phyloP scores from a whole-genome alignment of 2,329 filamentous ascomycete genomes.

The Neofusicoccum kwambonambiense region DNA sequence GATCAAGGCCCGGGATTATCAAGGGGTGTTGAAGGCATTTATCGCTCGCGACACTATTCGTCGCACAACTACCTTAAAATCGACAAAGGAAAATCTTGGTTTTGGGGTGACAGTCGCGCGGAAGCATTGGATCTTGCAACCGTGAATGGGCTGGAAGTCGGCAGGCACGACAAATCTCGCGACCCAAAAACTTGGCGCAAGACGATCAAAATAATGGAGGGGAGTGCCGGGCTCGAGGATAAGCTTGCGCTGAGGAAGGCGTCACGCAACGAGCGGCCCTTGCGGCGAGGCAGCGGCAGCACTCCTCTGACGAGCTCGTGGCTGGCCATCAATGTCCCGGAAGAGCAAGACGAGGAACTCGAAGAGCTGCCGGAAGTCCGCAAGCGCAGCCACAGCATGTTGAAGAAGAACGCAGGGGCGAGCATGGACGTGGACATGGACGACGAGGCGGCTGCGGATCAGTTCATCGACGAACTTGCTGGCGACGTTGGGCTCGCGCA shows the following conservation, averaged over 20 bases:
- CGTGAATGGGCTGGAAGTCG: slow-evolving; percentile 54
- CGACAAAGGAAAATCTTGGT: slow-evolving; percentile 48
- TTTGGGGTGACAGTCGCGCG: slow-evolving; percentile 56
- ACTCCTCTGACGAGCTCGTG: not conserved
- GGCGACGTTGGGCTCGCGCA: not conserved
- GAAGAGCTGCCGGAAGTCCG: not conserved
- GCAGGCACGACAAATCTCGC: slow-evolving; percentile 45
- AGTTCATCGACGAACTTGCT: slow-evolving; percentile 14
- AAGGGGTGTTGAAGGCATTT: slow-evolving; percentile 46
- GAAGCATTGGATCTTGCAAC: slow-evolving; percentile 57
- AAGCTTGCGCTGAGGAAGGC: slow-evolving; percentile 5
- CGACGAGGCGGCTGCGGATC: slow-evolving; percentile 7
- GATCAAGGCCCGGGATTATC: not conserved
- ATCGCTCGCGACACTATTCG: slow-evolving; percentile 50
- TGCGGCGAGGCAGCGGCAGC: not conserved
- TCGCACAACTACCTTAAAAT: slow-evolving; percentile 41
- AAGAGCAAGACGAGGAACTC: not conserved
- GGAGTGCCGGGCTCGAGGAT: slow-evolving; percentile 23
- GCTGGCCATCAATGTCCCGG: slow-evolving; percentile 2
- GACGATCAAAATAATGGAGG: slow-evolving; percentile 46
- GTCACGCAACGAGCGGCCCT: not conserved
- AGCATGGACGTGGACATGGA: not conserved
- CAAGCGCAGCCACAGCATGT: not conserved
- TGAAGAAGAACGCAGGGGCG: not conserved
- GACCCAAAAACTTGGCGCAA: slow-evolving; percentile 49